These are phyloP conservation scores for Tylopilus rubrobrunneus DNA, from an alignment of 768 basidiomycete species.

Conservation along the genomic window DNA sequence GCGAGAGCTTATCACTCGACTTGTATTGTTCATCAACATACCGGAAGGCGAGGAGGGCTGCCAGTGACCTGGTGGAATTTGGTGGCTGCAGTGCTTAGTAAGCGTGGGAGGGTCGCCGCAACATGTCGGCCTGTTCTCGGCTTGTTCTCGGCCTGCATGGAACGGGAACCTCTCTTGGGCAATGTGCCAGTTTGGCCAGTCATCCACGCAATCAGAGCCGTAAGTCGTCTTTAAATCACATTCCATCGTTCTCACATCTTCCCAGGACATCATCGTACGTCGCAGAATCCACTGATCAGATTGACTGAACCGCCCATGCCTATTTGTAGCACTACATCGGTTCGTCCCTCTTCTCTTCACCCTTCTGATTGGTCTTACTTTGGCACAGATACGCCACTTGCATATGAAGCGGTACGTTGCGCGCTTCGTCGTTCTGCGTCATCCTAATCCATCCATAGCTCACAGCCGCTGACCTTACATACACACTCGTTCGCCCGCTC, in stretches of 20 bases:
- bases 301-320: slow-evolving; percentile 3
- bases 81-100: no score
- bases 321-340: slow-evolving; percentile 62
- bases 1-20: no score
- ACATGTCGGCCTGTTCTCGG: no score
- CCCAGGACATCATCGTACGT: slow-evolving; percentile 60
- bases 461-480: slow-evolving; percentile 82
- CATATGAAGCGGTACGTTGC: slow-evolving; percentile 66
- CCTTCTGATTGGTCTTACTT: slow-evolving; percentile 2
- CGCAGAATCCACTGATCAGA: background rate
- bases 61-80: no score
- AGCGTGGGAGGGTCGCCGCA: no score
- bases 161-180: slow-evolving; percentile 39
- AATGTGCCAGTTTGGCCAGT: slow-evolving; percentile 74
- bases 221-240: slow-evolving; percentile 21
- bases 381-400: slow-evolving; percentile 72
- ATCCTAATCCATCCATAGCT: slow-evolving; percentile 44
- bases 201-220: slow-evolving; percentile 72
- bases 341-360: slow-evolving; percentile 25
- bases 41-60: no score
- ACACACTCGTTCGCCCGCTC: slow-evolving; percentile 84
- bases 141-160: slow-evolving; percentile 13
- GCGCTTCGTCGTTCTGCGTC: background rate
- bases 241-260: slow-evolving; percentile 11
- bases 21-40: no score